Evolutionary conservation across 2,329 filamentous ascomycete species (phyloP).

Genomic region (Colletotrichum falcatum): DNA sequence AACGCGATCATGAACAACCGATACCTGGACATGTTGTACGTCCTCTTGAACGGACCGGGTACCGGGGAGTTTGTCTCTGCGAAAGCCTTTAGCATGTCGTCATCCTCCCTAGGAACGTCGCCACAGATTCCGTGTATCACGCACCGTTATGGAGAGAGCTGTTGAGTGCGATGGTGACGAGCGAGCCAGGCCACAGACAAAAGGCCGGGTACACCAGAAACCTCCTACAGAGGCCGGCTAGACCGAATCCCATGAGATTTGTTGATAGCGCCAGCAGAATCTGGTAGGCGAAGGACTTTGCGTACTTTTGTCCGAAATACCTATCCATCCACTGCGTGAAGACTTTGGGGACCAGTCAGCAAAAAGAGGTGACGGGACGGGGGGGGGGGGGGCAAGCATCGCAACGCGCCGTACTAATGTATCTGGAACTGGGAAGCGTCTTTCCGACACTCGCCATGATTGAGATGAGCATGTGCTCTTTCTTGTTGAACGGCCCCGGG

Average conservation of each 20-base stretch:
- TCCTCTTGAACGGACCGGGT: constrained; percentile 48
- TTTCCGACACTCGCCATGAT: constrained; percentile 67
- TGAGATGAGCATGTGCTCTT: constrained; percentile 67
- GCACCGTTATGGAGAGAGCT: constrained; percentile 54
- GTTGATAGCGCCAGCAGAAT: constrained; percentile 59
- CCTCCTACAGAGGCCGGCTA: constrained; percentile 59
- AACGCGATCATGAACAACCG: constrained; percentile 59
- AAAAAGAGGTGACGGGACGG: too few relatives aligned
- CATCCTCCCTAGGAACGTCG: constrained; percentile 29
- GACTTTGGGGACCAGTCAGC: constrained; percentile 49
- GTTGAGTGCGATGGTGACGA: constrained; percentile 61
- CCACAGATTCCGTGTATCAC: constrained; percentile 44
- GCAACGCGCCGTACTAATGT: constrained; percentile 47
- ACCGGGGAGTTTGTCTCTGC: constrained; percentile 44
- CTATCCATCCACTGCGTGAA: constrained; percentile 58
- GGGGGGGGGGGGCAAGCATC: too few relatives aligned
- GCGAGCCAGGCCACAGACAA: constrained; percentile 63
- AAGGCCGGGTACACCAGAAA: constrained; percentile 62
- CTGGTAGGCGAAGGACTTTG: constrained; percentile 58
- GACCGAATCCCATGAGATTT: constrained; percentile 64
- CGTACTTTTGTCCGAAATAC: constrained; percentile 60
- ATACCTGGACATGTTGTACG: constrained; percentile 52
- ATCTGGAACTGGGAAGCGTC: constrained; percentile 57
- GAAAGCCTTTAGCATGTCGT: background rate
- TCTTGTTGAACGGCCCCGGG: constrained; percentile 63